Evolutionary conservation across 768 basidiomycete species (phyloP).

Genomic region (Pleurotus tuoliensis): DNA sequence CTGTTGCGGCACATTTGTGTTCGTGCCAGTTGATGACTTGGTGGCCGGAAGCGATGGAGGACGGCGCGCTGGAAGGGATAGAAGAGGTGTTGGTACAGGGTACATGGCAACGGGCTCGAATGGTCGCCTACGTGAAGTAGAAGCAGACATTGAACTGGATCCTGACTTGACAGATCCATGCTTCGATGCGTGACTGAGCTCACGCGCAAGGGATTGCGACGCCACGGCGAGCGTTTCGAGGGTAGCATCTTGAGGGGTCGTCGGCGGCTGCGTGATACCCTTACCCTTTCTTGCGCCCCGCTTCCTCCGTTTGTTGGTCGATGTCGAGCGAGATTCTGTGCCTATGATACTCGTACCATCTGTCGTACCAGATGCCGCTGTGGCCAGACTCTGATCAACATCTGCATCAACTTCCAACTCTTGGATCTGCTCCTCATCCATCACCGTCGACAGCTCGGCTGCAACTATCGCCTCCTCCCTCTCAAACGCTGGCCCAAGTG

Average conservation of each 20-base stretch:
- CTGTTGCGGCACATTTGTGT: background rate
- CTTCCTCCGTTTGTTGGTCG: slow-evolving; percentile 77
- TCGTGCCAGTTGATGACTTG: slow-evolving; percentile 19
- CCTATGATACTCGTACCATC: slow-evolving; percentile 11
- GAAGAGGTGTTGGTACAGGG: slow-evolving; percentile 34
- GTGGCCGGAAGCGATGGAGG: slow-evolving; percentile 34
- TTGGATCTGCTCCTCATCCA: slow-evolving; percentile 47
- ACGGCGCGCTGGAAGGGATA: slow-evolving; percentile 17
- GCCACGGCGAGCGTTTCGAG: slow-evolving; percentile 72
- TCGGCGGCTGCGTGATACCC: slow-evolving; percentile 32
- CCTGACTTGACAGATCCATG: slow-evolving; percentile 27
- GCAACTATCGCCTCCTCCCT: slow-evolving; percentile 37
- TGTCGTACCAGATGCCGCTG: slow-evolving; percentile 2
- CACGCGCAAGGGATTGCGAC: slow-evolving; percentile 78
- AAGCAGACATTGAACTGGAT: slow-evolving; percentile 25
- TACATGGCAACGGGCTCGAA: slow-evolving; percentile 47
- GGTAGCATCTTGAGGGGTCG: slow-evolving; percentile 47
- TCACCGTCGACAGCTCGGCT: slow-evolving; percentile 49
- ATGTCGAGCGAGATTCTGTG: slow-evolving; percentile 56
- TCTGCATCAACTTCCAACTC: slow-evolving; percentile 28
- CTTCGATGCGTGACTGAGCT: slow-evolving; percentile 64
- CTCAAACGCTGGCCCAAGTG: slow-evolving; percentile 49
- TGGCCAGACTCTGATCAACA: slow-evolving; percentile 16
- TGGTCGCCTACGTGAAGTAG: slow-evolving; percentile 20
- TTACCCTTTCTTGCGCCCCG: slow-evolving; percentile 85